These are phyloP conservation scores for Cichorium intybus DNA, from an alignment of 140 eudicot genomes.

Conservation along the genomic window DNA sequence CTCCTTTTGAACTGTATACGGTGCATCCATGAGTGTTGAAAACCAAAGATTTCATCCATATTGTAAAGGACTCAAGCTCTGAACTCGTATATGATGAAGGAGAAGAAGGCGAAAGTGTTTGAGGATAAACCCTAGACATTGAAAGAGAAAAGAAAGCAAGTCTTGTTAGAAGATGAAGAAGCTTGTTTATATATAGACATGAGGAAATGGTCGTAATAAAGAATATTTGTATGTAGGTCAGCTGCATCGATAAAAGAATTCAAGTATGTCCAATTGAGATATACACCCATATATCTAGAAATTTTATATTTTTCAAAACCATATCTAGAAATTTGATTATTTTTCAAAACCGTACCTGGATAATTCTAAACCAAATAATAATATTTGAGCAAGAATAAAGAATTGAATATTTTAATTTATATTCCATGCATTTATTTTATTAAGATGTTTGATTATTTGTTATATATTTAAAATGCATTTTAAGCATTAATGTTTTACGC, in stretches of 20 bases:
- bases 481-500: no score
- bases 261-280: constrained; percentile 29
- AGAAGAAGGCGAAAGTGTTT: constrained; percentile 8
- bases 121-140: constrained; percentile 59
- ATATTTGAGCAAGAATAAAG: no score
- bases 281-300: constrained; percentile 10
- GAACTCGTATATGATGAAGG: constrained; percentile 26
- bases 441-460: no score
- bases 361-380: no score
- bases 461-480: no score
- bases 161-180: constrained; percentile 18
- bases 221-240: constrained; percentile 29
- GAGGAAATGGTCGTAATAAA: not conserved
- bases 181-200: constrained; percentile 17
- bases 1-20: constrained; percentile 55
- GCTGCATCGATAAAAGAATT: constrained; percentile 33
- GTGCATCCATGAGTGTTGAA: constrained; percentile 68
- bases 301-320: no score
- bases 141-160: constrained; percentile 17
- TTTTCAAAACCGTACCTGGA: no score
- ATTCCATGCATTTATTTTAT: no score
- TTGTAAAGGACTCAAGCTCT: constrained; percentile 44
- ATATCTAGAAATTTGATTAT: no score
- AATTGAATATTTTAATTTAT: no score
- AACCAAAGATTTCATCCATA: constrained; percentile 76